These are phyloP conservation scores for Dothiorella sarmentorum DNA, from an alignment of 2,329 filamentous ascomycete genomes.

Conservation along the genomic window DNA sequence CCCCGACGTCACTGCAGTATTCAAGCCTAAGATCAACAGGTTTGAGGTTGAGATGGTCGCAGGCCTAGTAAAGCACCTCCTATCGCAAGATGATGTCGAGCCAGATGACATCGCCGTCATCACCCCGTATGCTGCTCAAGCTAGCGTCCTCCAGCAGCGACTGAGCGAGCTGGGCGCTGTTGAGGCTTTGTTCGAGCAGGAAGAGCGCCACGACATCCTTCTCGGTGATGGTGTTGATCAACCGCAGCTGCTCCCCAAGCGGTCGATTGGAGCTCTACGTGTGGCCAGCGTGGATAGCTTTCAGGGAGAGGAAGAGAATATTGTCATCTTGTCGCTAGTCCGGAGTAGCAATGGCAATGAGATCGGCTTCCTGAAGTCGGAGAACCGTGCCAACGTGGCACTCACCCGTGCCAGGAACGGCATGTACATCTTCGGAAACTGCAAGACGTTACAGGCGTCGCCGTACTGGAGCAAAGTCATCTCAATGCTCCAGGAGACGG, in stretches of 20 bases:
- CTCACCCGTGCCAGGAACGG: conserved; percentile 65
- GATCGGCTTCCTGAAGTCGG: conserved; percentile 63
- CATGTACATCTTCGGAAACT: conserved; percentile 68
- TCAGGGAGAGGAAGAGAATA: conserved; percentile 70
- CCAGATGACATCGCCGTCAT: conserved; percentile 64
- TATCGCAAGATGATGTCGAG: conserved; percentile 60
- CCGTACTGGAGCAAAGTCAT: conserved; percentile 63
- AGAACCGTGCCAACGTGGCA: conserved; percentile 67
- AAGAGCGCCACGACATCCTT: conserved; percentile 57
- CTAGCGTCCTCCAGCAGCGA: conserved; percentile 48
- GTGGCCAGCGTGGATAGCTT: conserved; percentile 72
- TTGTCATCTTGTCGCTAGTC: conserved; percentile 67
- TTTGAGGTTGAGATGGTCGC: conserved; percentile 63
- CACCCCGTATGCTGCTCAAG: conserved; percentile 53
- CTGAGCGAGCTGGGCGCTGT: conserved; percentile 56
- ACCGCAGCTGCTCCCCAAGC: no score
- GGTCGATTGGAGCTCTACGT: not conserved
- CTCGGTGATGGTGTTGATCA: no score
- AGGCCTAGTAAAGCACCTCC: conserved; percentile 61
- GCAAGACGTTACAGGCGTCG: conserved; percentile 54
- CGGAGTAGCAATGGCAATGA: conserved; percentile 60
- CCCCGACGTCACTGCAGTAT: no score
- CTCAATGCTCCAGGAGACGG: conserved; percentile 42
- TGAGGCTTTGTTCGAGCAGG: conserved; percentile 56
- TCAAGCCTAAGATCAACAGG: conserved; percentile 48